Evolutionary conservation across 345 rosid species (phyloP).

Genomic region (Rhodamnia argentea): DNA sequence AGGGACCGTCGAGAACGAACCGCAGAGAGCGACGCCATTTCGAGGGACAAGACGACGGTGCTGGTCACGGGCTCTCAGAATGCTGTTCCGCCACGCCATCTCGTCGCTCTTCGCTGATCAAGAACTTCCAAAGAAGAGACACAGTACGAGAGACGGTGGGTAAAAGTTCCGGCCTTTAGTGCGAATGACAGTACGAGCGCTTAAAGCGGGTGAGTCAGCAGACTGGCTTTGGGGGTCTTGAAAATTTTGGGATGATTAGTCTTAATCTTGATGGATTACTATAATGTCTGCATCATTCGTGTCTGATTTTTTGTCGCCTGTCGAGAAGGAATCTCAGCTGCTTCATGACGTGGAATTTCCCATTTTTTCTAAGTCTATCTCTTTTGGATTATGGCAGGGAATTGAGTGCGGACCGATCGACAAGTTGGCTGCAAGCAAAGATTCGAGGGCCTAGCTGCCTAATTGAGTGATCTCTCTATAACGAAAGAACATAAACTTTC

Average conservation of each 20-base stretch:
- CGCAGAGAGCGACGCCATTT: not conserved
- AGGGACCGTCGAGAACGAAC: not conserved
- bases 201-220: not conserved
- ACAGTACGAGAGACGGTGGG: not conserved
- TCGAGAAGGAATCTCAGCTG: not conserved
- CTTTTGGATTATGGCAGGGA: not conserved
- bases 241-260: not conserved
- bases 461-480: no score
- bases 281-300: not conserved
- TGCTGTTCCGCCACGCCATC: constrained; percentile 34
- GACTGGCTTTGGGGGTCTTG: not conserved
- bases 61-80: constrained; percentile 9
- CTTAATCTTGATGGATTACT: not conserved
- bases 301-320: not conserved
- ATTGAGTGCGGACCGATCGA: not conserved
- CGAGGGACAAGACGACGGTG: not conserved
- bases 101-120: not conserved
- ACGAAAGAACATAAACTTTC: no score
- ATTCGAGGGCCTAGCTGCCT: no score
- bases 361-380: not conserved
- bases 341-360: not conserved
- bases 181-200: not conserved
- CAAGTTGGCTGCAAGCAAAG: not conserved
- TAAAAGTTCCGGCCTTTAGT: not conserved
- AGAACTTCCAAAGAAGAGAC: not conserved